Base-by-base conservation (phyloP, 768 basidiomycete genomes). In the Boletus pseudopeckii region DNA sequence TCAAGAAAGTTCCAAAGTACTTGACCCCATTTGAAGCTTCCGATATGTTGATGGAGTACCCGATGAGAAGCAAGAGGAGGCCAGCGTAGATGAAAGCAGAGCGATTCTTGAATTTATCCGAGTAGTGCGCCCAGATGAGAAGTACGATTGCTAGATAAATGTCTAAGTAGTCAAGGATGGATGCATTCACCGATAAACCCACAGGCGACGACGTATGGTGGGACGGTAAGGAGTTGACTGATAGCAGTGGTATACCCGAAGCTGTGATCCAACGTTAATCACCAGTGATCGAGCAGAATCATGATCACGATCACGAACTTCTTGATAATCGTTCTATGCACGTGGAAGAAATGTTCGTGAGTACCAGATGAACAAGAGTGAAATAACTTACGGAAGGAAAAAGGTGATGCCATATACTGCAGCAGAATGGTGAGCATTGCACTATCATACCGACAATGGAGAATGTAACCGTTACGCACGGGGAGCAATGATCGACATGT, bases 1-100 rank as follows among this genome's bases (percentile, higher is more conserved):
- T 76, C 51, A 88, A 79, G 74, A 84, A 90, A 0, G 81, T 86
- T 1, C 85, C 87, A 57, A 87, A 84, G 65, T 88, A 89, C 68
- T 88, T 88, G 26, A 73, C 81, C 0, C 83, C 81, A 42, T 64
- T 62, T 0, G 78, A 59, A 1, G 69, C 79, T 13, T 76, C 62
- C 1, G 83, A 81, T 47, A 88, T 82, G 61, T 86, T 84, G 67
- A 88, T 85, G 0, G 75, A 51, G 61, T 83, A 88, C 0, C 86
- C 86, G 28, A 84, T 72, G 34, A 84, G 64, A 48, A 75, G 77
- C 67, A 83, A 73, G 1, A 71, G 17, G 4, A 80, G 77, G 0
- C 80, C 80, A 0, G 74, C 73, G 8, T 81, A 56, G 54, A 89
- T 77, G 71, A 85, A 88, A 0, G 79, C 81, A 11, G 73, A 81